These are phyloP conservation scores for Candida pseudoglaebosa DNA, from an alignment of 805 yeast species.

Conservation along the genomic window DNA sequence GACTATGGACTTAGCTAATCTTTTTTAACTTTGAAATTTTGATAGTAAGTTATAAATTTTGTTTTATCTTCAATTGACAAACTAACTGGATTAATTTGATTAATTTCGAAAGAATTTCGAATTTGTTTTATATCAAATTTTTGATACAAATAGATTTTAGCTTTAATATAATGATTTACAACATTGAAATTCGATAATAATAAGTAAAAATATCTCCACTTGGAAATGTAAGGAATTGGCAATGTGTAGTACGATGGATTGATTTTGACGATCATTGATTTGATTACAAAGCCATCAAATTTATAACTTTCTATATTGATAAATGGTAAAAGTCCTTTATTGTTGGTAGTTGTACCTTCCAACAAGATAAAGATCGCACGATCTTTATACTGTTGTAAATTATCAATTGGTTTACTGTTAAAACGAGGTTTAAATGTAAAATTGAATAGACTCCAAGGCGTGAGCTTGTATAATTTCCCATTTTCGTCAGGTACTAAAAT, in stretches of 20 bases:
- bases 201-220: conserved; percentile 18
- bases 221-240: conserved; percentile 29
- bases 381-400: conserved; percentile 25
- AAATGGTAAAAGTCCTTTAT: conserved; percentile 67
- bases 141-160: conserved; percentile 23
- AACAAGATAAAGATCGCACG: conserved; percentile 53
- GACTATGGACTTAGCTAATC: no score
- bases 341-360: conserved; percentile 87
- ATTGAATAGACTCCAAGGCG: conserved; percentile 24
- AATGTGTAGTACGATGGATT: conserved; percentile 34
- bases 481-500: conserved; percentile 38
- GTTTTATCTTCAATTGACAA: conserved; percentile 27
- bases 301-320: conserved; percentile 17
- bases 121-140: conserved; percentile 14
- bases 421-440: conserved; percentile 18
- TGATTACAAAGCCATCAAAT: conserved; percentile 22
- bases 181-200: conserved; percentile 18
- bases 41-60: conserved; percentile 23
- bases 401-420: conserved; percentile 11
- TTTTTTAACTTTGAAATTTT: conserved; percentile 9
- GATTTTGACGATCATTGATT: conserved; percentile 35
- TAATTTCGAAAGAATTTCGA: conserved; percentile 28
- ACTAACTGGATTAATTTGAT: conserved; percentile 29
- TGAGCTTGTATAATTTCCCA: conserved; percentile 27
- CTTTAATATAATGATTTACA: conserved; percentile 18